Evolutionary conservation across 306 rosid genomes (phyloP), one percentile per base, ranked within the genome.

Genomic region (Betula pendula): DNA sequence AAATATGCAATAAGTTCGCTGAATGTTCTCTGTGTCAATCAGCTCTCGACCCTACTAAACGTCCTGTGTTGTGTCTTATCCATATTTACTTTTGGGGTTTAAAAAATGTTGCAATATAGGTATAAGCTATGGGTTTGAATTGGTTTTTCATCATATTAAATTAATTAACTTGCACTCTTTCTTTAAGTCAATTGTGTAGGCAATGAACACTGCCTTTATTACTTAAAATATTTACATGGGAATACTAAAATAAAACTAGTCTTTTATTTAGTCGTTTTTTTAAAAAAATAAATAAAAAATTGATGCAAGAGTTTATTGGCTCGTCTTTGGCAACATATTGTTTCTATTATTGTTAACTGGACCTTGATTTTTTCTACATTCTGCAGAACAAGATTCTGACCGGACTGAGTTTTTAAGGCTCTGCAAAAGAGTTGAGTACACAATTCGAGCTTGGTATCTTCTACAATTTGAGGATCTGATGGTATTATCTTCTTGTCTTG

Each of bases 381-480:
- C 29, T 75, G 84, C 89, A 95, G 99, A 95, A 48, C 92, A 87
- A 42, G 68, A 89, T 78, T 79, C 91, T 40, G 99, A 95, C 55
- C 88, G 92, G 55, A 88, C 92, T 7, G 97, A 95, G 88, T 95
- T 95, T 86, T 84, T 92, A 79, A 95, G 92, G 87, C 93, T 95
- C 62, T 88, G 94, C 84, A 95, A 90, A 85, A 88, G 97, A 81
- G 84, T 90, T 29, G 99, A 95, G 85, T 95, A 89, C 83, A 92
- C 97, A 7, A 88, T 95, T 85, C 90, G 99, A 72, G 99, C 99
- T 55, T 95, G 97, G 99, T 95, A 90, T 80, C 96, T 92, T 73
- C 89, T 95, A 52, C 99, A 95, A 59, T 95, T 92, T 74, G 99
- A 95, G 85, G 99, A 95, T 81, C 84, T 95, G 90, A 95, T 95